phyloP scores from a whole-genome alignment of 2,329 filamentous ascomycete species.

The Diaporthe sp. region DNA sequence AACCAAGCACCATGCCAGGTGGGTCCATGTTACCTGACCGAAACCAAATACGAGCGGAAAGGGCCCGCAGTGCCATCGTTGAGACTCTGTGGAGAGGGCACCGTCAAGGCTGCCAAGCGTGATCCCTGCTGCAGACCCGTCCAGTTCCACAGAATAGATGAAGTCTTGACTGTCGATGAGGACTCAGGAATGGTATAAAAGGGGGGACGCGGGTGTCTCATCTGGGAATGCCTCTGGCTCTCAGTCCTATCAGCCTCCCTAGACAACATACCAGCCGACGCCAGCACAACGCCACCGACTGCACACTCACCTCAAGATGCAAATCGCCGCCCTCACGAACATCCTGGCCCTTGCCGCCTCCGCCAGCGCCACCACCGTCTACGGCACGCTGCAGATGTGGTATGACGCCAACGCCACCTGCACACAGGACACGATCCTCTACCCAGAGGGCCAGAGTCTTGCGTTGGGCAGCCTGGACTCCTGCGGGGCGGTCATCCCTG shows the following conservation, averaged over 20 bases:
- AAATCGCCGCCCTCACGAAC: neutral
- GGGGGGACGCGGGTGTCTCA: neutral
- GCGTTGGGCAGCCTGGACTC: constrained; percentile 68
- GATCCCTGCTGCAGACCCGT: neutral
- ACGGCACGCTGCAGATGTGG: constrained; percentile 17
- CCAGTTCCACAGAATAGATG: constrained; percentile 14
- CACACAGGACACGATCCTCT: neutral
- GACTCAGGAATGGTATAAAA: neutral
- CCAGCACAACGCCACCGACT: neutral
- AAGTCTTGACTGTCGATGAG: neutral
- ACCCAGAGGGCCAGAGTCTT: constrained; percentile 62
- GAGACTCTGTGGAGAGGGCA: constrained; percentile 10
- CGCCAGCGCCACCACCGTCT: constrained; percentile 3
- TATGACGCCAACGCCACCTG: neutral
- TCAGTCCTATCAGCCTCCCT: neutral
- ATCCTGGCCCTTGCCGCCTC: constrained; percentile 11
- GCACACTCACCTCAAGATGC: neutral
- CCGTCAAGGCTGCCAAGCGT: constrained; percentile 1
- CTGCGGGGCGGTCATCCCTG: neutral
- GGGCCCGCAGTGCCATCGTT: neutral
- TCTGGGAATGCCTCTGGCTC: neutral
- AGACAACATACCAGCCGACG: neutral
- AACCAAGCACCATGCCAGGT: constrained; percentile 2
- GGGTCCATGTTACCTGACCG: neutral
- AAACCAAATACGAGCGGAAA: neutral